Base-by-base conservation (phyloP, 1,139 yeast species). In the Trichomonascaceae sp. region DNA sequence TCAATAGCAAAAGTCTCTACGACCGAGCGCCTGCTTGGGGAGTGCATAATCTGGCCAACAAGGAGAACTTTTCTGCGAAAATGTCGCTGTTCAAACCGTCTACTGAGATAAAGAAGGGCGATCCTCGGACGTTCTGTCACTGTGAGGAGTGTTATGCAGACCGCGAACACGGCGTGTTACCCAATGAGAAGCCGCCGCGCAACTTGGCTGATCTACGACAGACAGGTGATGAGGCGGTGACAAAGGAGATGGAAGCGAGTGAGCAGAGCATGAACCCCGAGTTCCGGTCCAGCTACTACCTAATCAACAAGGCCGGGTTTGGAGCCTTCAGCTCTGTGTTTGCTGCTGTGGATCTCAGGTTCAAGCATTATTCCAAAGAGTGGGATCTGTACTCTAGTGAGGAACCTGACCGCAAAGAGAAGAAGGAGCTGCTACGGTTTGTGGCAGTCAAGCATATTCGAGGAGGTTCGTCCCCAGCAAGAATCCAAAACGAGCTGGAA, bases 371-470 rank as follows among this genome's bases (percentile, higher is more conserved):
- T 34, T 45, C 45, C 28, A 53, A 56, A 30, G 37, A 40, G 44
- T 45, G 50, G 49, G 48, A 46, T 25, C 27, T 29, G 3, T 30
- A 31, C 31, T 15, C 28, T 34, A 13, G 25, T 27, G 5, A 26
- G 30, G 13, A 27, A 26, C 18, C 20, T 18, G 17, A n/a, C 20
- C 5, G 18, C 20, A 20, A 23, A 25, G 16, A 13, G 13, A 13
- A 16, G 15, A 27, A 25, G n/a, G 23, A 29, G 16, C 28, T 25
- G 16, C 62, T 65, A 41, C 74, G 77, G 13, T 67, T 73, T 35
- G 98, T 92, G 38, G 99, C 99, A 4, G 64, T 89, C 45, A 89
- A 89, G 56, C 75, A 92, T 50, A 85, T 89, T 35, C 87, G 87
- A 54, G 98, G 87, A 17, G 92, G 98, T 0, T 82, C 96, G 1